Base-by-base conservation (phyloP, 139 green algal genomes). In the Parachlorella kessleri region DNA sequence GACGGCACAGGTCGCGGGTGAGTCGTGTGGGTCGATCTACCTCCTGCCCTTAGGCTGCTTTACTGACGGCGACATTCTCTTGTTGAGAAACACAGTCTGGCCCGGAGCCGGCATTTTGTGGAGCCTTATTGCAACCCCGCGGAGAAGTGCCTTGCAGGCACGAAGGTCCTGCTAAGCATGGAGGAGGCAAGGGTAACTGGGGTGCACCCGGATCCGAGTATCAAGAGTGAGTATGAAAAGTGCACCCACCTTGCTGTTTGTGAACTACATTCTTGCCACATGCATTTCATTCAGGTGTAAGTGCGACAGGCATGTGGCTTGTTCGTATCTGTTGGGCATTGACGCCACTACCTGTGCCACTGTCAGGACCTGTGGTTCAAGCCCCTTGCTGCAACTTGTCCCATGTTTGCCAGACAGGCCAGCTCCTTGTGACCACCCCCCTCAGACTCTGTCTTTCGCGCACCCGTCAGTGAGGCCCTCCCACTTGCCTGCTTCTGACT, bases 111-210 rank as follows among this genome's bases (percentile, higher is more conserved):
- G 74, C 64, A 30, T 69, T 36, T 70, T 70, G 1, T 24, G 37
- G 10, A 59, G 10, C 48, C 18, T 28, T 10, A 10, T 28, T 18
- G 18, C 48, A 59, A 18, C 10, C 48, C 10, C 48, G 18, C 48
- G 18, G 48, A 10, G 48, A 59, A 59, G 18, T 28, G 48, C 48
- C 10, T 18, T 80, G 84, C 85, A 93, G 87, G 18, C 86, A 93
- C 80, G 89, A 93, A 85, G 73, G 54, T 38, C 73, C 89, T 40
- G 94, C 94, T 86, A 88, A 88, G 36, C 79, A 82, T 28, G 91
- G 91, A 66, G 84, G 79, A 48, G 91, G 91, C 82, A 86, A 87
- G 66, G 91, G 83, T 81, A 95, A 95, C 87, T 95, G 91, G 91
- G 90, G 90, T 66, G 74, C 23, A 30, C 23, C 28, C 28, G 63